phyloP scores from a whole-genome alignment of 129 eudicot genomes.

The Pulicaria dysenterica region DNA sequence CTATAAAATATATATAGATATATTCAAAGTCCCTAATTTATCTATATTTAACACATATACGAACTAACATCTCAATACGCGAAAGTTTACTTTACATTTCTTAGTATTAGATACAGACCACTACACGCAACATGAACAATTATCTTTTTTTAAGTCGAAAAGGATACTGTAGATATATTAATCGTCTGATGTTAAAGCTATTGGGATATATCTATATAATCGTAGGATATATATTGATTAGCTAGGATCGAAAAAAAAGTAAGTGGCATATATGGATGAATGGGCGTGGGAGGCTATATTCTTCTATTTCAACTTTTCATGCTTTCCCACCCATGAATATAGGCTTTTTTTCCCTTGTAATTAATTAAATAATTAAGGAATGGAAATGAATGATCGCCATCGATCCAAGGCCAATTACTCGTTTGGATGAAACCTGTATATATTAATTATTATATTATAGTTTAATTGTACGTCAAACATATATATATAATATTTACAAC shows the following conservation, averaged over 20 bases:
- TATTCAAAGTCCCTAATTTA: no score
- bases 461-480: no score
- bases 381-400: conserved; percentile 38
- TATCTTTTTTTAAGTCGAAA: no score
- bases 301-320: conserved; percentile 44
- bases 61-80: no score
- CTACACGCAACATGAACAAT: no score
- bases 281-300: conserved; percentile 40
- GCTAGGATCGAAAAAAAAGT: conserved; percentile 20
- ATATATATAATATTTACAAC: conserved; percentile 28
- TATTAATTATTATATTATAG: no score
- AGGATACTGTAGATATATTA: no score
- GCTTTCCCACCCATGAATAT: conserved; percentile 51
- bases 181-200: conserved; percentile 6
- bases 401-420: conserved; percentile 23
- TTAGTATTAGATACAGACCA: no score
- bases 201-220: conserved; percentile 37
- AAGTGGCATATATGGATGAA: conserved; percentile 29
- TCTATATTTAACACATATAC: no score
- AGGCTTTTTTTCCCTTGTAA: conserved; percentile 49
- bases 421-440: conserved; percentile 18
- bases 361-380: conserved; percentile 14
- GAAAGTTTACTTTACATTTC: no score
- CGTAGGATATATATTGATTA: conserved; percentile 20
- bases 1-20: no score